Base-by-base conservation (phyloP, 2,329 filamentous ascomycete species). In the Sordariomycetes sp. region DNA sequence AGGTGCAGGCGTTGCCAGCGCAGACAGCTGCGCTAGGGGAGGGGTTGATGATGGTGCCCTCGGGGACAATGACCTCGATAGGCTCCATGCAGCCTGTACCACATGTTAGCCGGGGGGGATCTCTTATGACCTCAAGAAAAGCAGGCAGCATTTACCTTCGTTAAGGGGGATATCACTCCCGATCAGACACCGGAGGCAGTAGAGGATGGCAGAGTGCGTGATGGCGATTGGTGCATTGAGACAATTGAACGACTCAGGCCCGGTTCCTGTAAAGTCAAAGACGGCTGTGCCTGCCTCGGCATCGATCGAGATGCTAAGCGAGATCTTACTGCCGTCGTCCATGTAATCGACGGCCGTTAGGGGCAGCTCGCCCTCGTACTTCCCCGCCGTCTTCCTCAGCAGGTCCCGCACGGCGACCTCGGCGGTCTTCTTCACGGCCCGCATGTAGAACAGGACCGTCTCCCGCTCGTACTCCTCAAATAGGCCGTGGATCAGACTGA, bases 401-500 rank as follows among this genome's bases (percentile, higher is more conserved):
- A 59, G 40, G 18, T 59, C 53, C 0, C 25, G 52, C 18, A 55
- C 53, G 8, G 52, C 35, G 7, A 55, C 24, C 64, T 91, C 89
- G 0, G 90, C 90, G 53, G 92, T 94, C 60, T 84, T 79, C 68
- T 94, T 89, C 62, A 95, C 94, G 32, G 81, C 87, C 54, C 80
- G 77, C 90, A 95, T 94, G 70, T 93, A 93, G 66, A 89, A 87
- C 64, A 90, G 85, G 0, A 95, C 90, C 0, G 88, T 87, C 2
- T 85, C 77, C 64, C 90, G 85, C 18, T 86, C 85, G 64, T 92
- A 94, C 65, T 94, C 90, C 20, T 82, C 79, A 16, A 43, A 34
- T 12, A 55, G 53, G 32, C 34, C 35, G 18, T 20, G 12, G n/a
- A 55, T 55, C 18, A 55, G 53, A 22, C n/a, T 82, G 65, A 94